Evolutionary conservation across 2,329 filamentous ascomycete genomes (phyloP), one percentile per base, ranked within the genome.

Genomic region (Neonectria hederae): DNA sequence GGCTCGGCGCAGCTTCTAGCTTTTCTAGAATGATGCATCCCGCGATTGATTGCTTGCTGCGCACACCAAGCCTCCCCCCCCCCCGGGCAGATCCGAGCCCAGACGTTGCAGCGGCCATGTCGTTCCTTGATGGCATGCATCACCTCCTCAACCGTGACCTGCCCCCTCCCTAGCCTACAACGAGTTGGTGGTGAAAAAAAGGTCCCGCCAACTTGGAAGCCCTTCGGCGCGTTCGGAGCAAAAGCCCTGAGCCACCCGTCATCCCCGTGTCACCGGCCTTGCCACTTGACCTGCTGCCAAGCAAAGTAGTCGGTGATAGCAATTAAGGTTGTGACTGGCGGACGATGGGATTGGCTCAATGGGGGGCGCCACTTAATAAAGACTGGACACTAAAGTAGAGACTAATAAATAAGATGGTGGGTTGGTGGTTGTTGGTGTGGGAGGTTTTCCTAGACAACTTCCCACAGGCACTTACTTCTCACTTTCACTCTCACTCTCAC

Each of bases 261-360:
- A 38, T 14, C 35, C 35, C 35, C 13, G 35, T 38, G 35, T n/a
- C 35, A 38, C 35, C 35, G 8, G 13, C 35, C 35, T 42, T 42
- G 38, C 38, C 38, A 42, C 38, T 42, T 11, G 38, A 10, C 38
- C 38, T 21, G n/a, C 38, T n/a, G n/a, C 38, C 9, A 42, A 42
- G n/a, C 9, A 5, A 38, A 1, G 35, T 38, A 3, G 14, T 38
- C 17, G 3, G 7, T 43, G 63, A 66, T 66, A 59, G 45, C 51
- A 22, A 57, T 69, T 71, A 70, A 71, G 68, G 51, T 70, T 70
- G 63, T 26, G 46, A 10, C 17, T 60, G 63, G 51, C 42, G n/a
- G 26, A 4, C 32, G 35, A 13, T 35, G 6, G 35, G 55, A 67
- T 54, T 58, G 64, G 53, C 21, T 26, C 2, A 14, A 14, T n/a